Base-by-base conservation (phyloP, 1,139 yeast genomes). In the Geotrichum macrosporum region DNA sequence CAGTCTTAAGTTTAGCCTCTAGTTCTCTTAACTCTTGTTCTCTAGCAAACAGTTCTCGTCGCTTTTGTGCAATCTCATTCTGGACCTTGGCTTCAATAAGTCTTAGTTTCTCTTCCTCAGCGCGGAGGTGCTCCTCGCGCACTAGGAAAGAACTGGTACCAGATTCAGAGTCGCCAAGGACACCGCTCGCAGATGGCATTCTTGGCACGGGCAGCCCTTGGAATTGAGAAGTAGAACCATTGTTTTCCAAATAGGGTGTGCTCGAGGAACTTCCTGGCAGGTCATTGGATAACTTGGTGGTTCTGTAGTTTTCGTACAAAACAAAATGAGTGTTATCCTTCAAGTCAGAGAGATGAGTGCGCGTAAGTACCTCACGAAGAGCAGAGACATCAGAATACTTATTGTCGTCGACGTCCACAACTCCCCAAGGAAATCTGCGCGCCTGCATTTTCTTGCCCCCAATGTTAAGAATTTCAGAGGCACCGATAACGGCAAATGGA, bases 291-390 rank as follows among this genome's bases (percentile, higher is more conserved):
- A 92, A 76, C 45, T 94, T 81, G 59, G 84, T 94, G 4, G 97
- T 87, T 72, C 98, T 83, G 69, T 89, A 92, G 55, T 84, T 83
- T 67, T 92, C 98, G 66, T 92, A 92, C 56, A 92, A 72, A 60
- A 85, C 82, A 66, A 88, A 96, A 63, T 87, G 96, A 18, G 98
- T 92, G 63, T 82, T 81, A 62, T 92, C 97, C 69, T 89, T 89
- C 69, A 92, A 77, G 63, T 92, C 98, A 58, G 80, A 82, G 59
- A 89, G 73, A 64, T 89, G 97, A n/a, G 94, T 78, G 51, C 88
- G 85, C 57, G 92, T 75, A 39, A 92, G 68, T 4, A 92, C 86
- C 50, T 87, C 83, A 61, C 87, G 81, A 58, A 92, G 73, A 29
- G 84, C 72, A 16, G 81, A 74, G 63, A 92, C 86, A 64, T 92